A percentile compares a stretch with the other conserved stretches of the same genome.
phyloP scores from a whole-genome alignment of 2,329 filamentous ascomycete genomes.

The Pestalotiopsis sp. region DNA sequence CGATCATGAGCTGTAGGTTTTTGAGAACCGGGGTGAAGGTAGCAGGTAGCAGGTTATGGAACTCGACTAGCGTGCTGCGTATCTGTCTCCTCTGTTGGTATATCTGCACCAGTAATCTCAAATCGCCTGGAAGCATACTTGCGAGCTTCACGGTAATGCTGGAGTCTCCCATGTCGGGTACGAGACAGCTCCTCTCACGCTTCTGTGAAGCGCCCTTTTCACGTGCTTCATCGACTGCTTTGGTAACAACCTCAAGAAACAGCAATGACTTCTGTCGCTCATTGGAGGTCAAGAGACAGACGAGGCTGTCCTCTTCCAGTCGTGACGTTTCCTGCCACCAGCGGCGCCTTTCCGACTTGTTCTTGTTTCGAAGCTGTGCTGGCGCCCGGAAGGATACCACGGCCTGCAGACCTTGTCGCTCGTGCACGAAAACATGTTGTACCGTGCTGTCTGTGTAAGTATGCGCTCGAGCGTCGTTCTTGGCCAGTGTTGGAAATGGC shows the following conservation, averaged over 20 bases:
- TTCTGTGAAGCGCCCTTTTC: slow-evolving; percentile 15
- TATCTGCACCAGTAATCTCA: neutral
- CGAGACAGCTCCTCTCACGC: neutral
- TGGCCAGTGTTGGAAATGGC: slow-evolving; percentile 7
- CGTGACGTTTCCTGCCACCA: slow-evolving; percentile 55
- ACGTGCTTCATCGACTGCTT: slow-evolving; percentile 25
- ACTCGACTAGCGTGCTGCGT: neutral
- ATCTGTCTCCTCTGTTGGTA: neutral
- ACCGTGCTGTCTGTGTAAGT: slow-evolving; percentile 39
- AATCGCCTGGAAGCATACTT: no score
- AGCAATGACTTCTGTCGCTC: slow-evolving; percentile 31
- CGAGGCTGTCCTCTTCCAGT: slow-evolving; percentile 50
- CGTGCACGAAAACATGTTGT: slow-evolving; percentile 36
- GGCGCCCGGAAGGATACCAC: slow-evolving; percentile 50
- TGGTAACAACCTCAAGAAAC: slow-evolving; percentile 43
- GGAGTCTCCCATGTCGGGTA: neutral
- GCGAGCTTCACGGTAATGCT: neutral
- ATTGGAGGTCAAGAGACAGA: slow-evolving; percentile 46
- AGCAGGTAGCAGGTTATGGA: neutral
- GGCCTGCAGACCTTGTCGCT: slow-evolving; percentile 45
- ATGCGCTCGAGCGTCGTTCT: slow-evolving; percentile 35
- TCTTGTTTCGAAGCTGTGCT: neutral
- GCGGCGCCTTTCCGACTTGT: slow-evolving; percentile 14
- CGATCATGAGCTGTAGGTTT: neutral
- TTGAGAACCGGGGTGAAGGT: neutral